Percentiles rank a stretch among this genome's conserved stretches.
phyloP scores from a whole-genome alignment of 2,329 filamentous ascomycete species.

The Fusarium buharicum region DNA sequence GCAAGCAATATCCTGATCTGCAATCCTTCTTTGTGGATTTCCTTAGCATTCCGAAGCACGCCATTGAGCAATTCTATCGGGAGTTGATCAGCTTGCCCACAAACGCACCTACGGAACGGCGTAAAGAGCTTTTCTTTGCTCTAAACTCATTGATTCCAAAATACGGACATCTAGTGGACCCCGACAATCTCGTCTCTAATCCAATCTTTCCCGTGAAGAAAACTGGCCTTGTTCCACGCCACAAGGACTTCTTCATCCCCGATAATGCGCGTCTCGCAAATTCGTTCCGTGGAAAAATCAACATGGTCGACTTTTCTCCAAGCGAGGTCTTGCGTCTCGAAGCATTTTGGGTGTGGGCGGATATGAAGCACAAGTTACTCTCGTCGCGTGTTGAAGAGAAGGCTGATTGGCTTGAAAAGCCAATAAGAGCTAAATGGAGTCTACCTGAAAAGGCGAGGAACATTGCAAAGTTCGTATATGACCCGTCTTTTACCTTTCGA shows the following conservation, averaged over 20 bases:
- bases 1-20: not conserved
- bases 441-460: not conserved
- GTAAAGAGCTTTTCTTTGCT: not conserved
- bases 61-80: not conserved
- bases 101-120: not conserved
- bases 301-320: not conserved
- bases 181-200: not conserved
- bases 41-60: not conserved
- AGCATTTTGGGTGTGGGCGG: not conserved
- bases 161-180: not conserved
- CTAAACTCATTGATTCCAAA: not conserved
- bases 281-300: not conserved
- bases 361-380: not conserved
- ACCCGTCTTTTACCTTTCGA: not conserved
- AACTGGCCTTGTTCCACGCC: not conserved
- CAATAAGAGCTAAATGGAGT: not conserved
- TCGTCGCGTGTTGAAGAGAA: not conserved
- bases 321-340: not conserved
- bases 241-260: not conserved
- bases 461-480: not conserved
- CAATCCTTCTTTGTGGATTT: not conserved
- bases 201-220: not conserved
- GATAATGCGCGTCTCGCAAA: not conserved
- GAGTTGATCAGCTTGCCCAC: not conserved
- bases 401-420: not conserved